Base-by-base conservation (phyloP, 495 filamentous ascomycete species). In the Daldinia caldariorum region DNA sequence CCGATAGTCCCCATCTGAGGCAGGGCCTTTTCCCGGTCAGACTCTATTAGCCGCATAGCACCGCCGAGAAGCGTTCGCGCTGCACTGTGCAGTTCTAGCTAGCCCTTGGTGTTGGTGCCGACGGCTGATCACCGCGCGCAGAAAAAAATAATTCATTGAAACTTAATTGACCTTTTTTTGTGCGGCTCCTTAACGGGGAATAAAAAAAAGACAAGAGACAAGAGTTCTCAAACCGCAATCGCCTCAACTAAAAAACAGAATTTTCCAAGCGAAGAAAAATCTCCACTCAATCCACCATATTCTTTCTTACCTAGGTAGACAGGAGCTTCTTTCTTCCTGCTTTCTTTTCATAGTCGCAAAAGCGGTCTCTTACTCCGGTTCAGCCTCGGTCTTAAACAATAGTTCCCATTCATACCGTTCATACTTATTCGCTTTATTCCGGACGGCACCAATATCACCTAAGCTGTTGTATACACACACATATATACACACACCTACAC, bases 291-390 rank as follows among this genome's bases (percentile, higher is more conserved):
- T 62, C 53, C 51, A 66, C 66, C 47, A 61, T 57, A 49, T 61
- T 63, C 43, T 50, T 71, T 62, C 60, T 61, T 71, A 60, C 64
- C 39, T 65, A 41, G 50, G 63, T 56, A 75, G 56, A 59, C 56
- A 72, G 72, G 75, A 74, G 83, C 81, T 65, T 72, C 66, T 71
- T 75, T 71, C 56, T 69, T 67, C 51, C 49, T 61, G 35, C 59
- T 55, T 63, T 31, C 50, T 37, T 66, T 58, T 49, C 53, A 53
- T 49, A 39, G 67, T 74, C 70, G 63, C 71, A 72, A 66, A 71
- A 74, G 74, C 76, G 74, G 71, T 69, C 71, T 61, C 74, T 64
- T 69, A 61, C 70, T 57, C 60, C 60, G 64, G 70, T 65, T 61
- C 61, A 72, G 70, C 61, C 65, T 72, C 70, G 70, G 70, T 49